Evolutionary conservation across 2,329 filamentous ascomycete genomes (phyloP).

Genomic region (Stagonosporopsis vannaccii): DNA sequence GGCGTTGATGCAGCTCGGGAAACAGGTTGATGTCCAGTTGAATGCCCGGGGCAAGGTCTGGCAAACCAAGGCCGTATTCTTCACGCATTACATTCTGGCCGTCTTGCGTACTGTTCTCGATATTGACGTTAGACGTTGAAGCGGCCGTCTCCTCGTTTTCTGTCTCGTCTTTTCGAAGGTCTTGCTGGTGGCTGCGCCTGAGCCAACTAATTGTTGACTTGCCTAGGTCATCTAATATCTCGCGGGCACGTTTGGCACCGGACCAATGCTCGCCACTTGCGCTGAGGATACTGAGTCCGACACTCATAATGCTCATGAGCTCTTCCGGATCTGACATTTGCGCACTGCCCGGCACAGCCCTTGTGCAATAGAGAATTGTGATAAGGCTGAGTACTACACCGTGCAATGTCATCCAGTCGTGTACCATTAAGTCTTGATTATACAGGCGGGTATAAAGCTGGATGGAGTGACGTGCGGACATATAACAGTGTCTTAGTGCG

Average conservation of each 20-base stretch:
- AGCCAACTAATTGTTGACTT: conserved; percentile 14
- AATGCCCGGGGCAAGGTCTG: background rate
- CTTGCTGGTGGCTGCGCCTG: background rate
- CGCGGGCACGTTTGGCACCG: conserved; percentile 57
- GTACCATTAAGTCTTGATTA: background rate
- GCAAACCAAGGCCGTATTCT: background rate
- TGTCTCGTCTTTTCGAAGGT: background rate
- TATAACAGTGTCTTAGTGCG: conserved; percentile 29
- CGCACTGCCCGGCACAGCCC: conserved; percentile 55
- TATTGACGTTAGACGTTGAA: background rate
- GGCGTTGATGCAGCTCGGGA: background rate
- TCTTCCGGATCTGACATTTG: conserved; percentile 48
- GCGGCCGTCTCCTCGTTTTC: background rate
- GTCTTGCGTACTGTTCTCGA: background rate
- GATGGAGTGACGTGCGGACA: background rate
- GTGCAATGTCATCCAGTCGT: conserved; percentile 57
- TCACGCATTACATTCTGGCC: background rate
- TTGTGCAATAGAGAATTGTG: conserved; percentile 61
- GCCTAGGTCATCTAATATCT: conserved; percentile 53
- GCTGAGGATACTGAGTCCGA: conserved; percentile 57
- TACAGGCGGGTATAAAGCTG: background rate
- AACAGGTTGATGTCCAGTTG: background rate
- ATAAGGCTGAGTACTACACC: conserved; percentile 58
- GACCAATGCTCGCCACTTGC: conserved; percentile 62
- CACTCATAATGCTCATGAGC: conserved; percentile 53